Evolutionary conservation across 768 basidiomycete species (phyloP).

Genomic region (Tubosaeta sp.): DNA sequence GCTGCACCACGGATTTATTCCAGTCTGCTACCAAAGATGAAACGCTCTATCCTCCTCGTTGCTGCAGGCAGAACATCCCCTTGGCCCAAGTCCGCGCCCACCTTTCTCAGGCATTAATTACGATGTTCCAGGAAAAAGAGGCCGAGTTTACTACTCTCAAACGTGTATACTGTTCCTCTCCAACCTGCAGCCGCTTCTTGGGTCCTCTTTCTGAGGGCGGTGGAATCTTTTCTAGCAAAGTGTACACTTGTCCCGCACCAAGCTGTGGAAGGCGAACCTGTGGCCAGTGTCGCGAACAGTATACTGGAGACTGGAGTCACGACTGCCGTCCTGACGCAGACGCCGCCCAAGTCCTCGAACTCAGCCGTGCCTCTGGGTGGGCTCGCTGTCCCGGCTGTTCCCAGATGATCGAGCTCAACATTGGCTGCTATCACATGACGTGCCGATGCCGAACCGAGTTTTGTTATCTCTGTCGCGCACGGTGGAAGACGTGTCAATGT

Average conservation of each 20-base stretch:
- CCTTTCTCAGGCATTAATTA: constrained; percentile 18
- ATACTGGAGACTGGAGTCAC: constrained; percentile 25
- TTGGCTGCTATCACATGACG: too few species aligned
- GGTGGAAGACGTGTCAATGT: too few species aligned
- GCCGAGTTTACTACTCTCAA: constrained; percentile 31
- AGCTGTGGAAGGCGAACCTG: constrained; percentile 21
- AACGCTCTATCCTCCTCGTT: constrained; percentile 38
- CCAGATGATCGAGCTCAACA: too few species aligned
- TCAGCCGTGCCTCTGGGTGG: constrained; percentile 30
- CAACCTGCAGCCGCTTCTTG: constrained; percentile 34
- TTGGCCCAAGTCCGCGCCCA: constrained; percentile 22
- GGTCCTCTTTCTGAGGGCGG: constrained; percentile 27
- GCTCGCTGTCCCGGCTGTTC: too few species aligned
- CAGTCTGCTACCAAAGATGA: constrained; percentile 34
- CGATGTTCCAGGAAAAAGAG: constrained; percentile 24
- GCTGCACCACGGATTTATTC: constrained; percentile 34
- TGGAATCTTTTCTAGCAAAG: constrained; percentile 18
- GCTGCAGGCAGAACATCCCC: constrained; percentile 33
- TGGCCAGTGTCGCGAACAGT: constrained; percentile 18
- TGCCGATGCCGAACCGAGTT: too few species aligned
- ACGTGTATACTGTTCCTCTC: constrained; percentile 36
- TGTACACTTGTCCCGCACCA: constrained; percentile 20
- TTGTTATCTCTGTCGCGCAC: too few species aligned
- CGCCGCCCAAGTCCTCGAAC: constrained; percentile 23
- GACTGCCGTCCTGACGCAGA: constrained; percentile 22